Evolutionary conservation across 371 early-diverging fungal genomes (phyloP).

Genomic region (Coelomomyces lativittatus): DNA sequence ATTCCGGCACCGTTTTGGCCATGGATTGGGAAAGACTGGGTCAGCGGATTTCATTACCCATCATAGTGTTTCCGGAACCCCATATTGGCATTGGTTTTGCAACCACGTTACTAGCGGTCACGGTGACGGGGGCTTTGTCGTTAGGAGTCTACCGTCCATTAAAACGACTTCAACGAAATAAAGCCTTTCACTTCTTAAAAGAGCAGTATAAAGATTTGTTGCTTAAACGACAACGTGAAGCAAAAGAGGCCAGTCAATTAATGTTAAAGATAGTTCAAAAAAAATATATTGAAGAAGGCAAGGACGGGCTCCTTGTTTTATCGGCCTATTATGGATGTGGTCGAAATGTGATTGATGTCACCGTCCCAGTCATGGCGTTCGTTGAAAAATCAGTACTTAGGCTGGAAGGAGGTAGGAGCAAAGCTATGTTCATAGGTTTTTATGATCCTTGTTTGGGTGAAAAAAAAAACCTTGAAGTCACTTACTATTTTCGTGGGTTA

Average conservation of each 20-base stretch:
- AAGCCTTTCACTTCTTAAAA: not conserved
- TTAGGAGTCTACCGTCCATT: not conserved
- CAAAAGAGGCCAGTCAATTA: not conserved
- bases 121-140: not conserved
- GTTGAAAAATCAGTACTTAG: not conserved
- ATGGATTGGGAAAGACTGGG: not conserved
- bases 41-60: not conserved
- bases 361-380: not conserved
- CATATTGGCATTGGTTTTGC: not conserved
- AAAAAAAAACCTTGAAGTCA: conserved; percentile 1
- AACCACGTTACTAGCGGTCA: not conserved
- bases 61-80: not conserved
- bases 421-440: not conserved
- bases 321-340: not conserved
- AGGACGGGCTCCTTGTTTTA: not conserved
- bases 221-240: not conserved
- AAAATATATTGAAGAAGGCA: not conserved
- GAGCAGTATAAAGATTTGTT: not conserved
- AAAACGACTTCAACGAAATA: not conserved
- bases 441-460: conserved; percentile 1
- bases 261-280: not conserved
- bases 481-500: not conserved
- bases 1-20: not conserved
- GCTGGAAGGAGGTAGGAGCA: not conserved
- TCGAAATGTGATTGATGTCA: conserved; percentile 1